These are phyloP conservation scores for Fusarium sp. DNA, from an alignment of 2,329 filamentous ascomycete genomes.

Conservation along the genomic window DNA sequence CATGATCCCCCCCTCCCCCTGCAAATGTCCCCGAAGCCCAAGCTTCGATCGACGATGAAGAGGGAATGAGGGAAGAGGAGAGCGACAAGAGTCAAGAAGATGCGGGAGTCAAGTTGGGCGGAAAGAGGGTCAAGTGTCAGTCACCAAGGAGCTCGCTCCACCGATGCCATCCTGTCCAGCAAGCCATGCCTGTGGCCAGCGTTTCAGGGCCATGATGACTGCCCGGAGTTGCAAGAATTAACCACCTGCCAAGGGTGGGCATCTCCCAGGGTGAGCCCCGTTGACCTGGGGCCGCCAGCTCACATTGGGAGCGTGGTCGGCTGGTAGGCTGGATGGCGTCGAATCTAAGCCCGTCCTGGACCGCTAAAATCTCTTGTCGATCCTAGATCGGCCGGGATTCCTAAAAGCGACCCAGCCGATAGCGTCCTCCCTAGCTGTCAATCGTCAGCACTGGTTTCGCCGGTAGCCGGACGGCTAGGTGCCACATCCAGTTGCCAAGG, in stretches of 20 bases:
- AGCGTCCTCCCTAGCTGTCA: slow-evolving; percentile 42
- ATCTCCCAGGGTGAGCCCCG: slow-evolving; percentile 23
- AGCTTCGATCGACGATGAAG: slow-evolving; percentile 10
- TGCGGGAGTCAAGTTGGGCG: neutral
- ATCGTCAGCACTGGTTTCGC: slow-evolving; percentile 38
- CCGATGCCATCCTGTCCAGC: slow-evolving; percentile 24
- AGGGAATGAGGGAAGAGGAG: neutral
- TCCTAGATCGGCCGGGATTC: slow-evolving; percentile 43
- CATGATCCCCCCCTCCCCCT: slow-evolving; percentile 3
- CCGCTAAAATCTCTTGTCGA: slow-evolving; percentile 40
- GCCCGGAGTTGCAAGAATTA: slow-evolving; percentile 29
- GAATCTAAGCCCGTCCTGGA: slow-evolving; percentile 23
- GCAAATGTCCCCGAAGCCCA: slow-evolving; percentile 6
- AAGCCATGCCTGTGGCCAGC: slow-evolving; percentile 33
- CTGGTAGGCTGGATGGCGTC: slow-evolving; percentile 1
- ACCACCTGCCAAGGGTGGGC: neutral
- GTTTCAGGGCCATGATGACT: slow-evolving; percentile 40
- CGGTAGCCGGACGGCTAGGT: slow-evolving; percentile 35
- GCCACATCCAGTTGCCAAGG: slow-evolving; percentile 26
- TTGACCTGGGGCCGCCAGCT: slow-evolving; percentile 18
- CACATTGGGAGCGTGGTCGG: slow-evolving; percentile 11
- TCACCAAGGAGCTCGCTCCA: slow-evolving; percentile 14
- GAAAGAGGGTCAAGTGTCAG: neutral
- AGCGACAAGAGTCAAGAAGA: neutral
- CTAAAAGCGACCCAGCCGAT: slow-evolving; percentile 26